Evolutionary conservation across 139 green algal species (phyloP).

Genomic region (Tetraselmis striata): DNA sequence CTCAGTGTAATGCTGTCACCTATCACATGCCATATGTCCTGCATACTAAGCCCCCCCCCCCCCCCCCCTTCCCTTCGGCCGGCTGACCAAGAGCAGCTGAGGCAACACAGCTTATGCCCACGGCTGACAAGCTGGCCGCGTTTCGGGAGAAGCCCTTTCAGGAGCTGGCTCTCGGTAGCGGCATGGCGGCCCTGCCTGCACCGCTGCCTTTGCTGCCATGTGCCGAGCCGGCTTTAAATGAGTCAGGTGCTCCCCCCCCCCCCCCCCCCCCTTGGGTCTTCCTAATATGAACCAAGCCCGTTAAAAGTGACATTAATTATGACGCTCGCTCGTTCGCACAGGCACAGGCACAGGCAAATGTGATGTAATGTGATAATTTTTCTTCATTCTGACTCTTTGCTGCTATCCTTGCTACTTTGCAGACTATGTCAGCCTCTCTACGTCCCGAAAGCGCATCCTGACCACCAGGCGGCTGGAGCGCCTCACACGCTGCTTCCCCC

Average conservation of each 20-base stretch:
- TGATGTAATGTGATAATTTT: background rate
- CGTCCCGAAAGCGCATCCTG: background rate
- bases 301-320: background rate
- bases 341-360: too few relatives aligned
- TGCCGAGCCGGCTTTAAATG: background rate
- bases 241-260: background rate
- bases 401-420: background rate
- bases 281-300: background rate
- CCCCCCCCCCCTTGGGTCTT: background rate
- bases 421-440: background rate
- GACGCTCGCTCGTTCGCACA: too few relatives aligned
- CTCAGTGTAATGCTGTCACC: too few relatives aligned
- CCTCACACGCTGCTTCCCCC: background rate
- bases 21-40: too few relatives aligned
- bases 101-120: background rate
- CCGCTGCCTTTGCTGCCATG: background rate
- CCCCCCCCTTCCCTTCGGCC: too few relatives aligned
- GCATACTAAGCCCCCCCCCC: too few relatives aligned
- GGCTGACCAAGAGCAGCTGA: too few relatives aligned
- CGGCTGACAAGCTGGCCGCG: background rate
- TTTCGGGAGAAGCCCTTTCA: background rate
- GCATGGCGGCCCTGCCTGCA: background rate
- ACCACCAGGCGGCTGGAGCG: background rate
- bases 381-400: background rate
- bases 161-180: background rate